Evolutionary conservation across 169 alveolate genomes (phyloP).

Genomic region (Fabrea salina): DNA sequence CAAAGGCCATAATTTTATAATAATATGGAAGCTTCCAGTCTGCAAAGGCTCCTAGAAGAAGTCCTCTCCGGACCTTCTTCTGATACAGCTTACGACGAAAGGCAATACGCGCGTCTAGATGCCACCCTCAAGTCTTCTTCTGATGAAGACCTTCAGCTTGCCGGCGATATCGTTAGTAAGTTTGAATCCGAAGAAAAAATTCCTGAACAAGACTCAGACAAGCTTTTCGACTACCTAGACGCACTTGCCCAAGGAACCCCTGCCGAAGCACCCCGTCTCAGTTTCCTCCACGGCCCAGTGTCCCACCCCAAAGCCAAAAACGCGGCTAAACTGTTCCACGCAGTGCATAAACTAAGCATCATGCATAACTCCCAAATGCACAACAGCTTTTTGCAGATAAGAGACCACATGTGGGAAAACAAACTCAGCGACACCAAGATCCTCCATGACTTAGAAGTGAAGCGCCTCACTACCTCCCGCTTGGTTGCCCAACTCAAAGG

Average conservation of each 20-base stretch:
- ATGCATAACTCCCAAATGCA: background rate
- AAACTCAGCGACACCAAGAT: background rate
- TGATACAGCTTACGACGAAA: background rate
- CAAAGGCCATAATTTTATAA: too few relatives aligned
- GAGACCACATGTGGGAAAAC: background rate
- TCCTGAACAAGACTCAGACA: background rate
- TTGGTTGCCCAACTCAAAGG: background rate
- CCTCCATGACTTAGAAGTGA: background rate
- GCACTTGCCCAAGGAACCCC: background rate
- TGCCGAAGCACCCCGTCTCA: background rate
- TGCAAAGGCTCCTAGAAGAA: background rate
- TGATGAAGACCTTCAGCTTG: background rate
- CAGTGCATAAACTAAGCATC: background rate
- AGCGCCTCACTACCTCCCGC: background rate
- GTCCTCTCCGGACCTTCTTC: slow-evolving; percentile 21
- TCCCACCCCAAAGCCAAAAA: background rate
- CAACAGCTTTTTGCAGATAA: background rate
- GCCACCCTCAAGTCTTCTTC: background rate
- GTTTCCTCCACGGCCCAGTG: background rate
- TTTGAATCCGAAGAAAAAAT: background rate
- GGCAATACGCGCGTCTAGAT: background rate
- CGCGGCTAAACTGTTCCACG: slow-evolving; percentile 4
- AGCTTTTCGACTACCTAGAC: background rate
- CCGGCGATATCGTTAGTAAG: background rate
- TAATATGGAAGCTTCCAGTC: slow-evolving; percentile 13